Evolutionary conservation across 208 protist genomes (phyloP), one percentile per base, ranked within the genome.

Genomic region (Trypanosomatidae sp.): DNA sequence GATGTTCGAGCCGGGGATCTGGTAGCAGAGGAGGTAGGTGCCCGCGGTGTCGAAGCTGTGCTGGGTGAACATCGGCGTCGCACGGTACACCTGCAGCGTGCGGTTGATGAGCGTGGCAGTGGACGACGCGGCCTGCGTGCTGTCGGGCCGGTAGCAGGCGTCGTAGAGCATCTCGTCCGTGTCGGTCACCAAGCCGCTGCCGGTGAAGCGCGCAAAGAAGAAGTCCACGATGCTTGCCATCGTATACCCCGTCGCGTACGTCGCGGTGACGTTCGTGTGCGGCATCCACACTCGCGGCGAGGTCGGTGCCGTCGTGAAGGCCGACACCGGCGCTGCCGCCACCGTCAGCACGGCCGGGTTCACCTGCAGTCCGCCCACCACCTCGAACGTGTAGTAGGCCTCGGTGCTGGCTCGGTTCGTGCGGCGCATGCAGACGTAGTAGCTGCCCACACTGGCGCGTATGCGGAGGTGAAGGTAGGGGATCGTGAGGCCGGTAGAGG

Each of bases 401-500:
- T 97, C 79, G 69, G 77, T 85, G 33, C 67, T 74, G 41, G 73
- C 56, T 33, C 93, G 82, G n/a, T 79, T 69, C 36, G 67, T 64
- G 28, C 93, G 89, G 56, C 79, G 81, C 83, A 95, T 91, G 65
- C 93, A 97, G 13, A 97, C 81, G 70, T 81, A 91, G 81, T 88
- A 94, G 33, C 30, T 77, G 25, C 85, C 90, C 33, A 88, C 80
- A 6, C 15, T 50, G 22, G 86, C 84, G 17, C 87, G 88, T 19
- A 95, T 58, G 50, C 91, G 86, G 19, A 95, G 78, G 73, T 95
- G 79, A 22, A 96, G 69, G 73, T 93, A 93, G 1, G 93, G 86
- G 15, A 80, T 70, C 8, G 55, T 55, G 33, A 80, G 44, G 1
- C 79, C 66, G 55, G 67, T 62, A 41, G 50, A 55, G 50, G 74